These are phyloP conservation scores for Cryptomeria japonica DNA, from an alignment of 75 land plant genomes.

Conservation along the genomic window DNA sequence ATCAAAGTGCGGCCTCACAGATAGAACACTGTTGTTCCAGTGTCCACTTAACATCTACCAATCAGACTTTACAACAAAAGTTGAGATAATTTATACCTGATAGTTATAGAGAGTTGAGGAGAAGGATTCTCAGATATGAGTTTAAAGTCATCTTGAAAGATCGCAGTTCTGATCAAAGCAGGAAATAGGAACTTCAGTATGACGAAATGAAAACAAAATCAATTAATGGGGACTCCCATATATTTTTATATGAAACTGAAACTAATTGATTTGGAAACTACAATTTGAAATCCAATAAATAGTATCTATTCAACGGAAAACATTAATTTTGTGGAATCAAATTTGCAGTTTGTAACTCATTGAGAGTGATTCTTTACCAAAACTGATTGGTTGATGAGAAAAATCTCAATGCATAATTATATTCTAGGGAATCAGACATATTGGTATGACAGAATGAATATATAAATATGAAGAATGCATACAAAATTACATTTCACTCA, in stretches of 20 bases:
- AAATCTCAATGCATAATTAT: not conserved
- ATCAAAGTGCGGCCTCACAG: not conserved
- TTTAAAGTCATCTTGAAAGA: conserved; percentile 87
- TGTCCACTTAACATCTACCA: not conserved
- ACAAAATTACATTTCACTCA: not conserved
- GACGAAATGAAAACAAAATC: not conserved
- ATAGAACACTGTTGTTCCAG: not conserved
- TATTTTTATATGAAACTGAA: not conserved
- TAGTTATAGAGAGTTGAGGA: conserved; percentile 54
- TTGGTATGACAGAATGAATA: not conserved
- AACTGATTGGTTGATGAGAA: not conserved
- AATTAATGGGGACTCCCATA: not conserved
- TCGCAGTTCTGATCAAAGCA: conserved; percentile 56
- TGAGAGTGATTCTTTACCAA: not conserved
- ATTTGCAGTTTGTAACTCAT: not conserved
- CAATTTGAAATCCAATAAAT: not conserved
- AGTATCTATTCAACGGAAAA: not conserved
- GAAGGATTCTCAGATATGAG: conserved; percentile 61
- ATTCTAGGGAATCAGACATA: not conserved
- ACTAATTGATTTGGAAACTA: not conserved
- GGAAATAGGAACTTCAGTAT: not conserved
- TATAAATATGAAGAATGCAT: not conserved
- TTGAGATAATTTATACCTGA: conserved; percentile 45
- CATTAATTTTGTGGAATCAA: not conserved
- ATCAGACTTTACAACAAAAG: not conserved